A percentile compares a stretch with the other conserved stretches of the same genome.
These are phyloP conservation scores for Russula sp. DNA, from an alignment of 768 basidiomycete species.

Conservation along the genomic window DNA sequence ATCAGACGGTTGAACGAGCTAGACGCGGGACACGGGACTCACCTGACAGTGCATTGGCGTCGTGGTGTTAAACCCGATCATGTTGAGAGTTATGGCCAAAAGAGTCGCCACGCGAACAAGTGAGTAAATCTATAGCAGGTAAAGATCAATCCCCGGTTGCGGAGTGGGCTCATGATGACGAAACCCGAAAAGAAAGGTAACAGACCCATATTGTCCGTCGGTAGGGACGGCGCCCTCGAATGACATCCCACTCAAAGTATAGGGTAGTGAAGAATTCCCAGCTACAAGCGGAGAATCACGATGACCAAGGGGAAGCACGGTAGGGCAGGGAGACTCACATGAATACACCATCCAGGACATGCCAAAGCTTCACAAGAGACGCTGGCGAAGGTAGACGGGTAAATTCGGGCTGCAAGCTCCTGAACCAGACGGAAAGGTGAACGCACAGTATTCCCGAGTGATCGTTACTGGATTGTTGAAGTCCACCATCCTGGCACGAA, in stretches of 20 bases:
- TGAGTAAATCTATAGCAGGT: conserved; percentile 8
- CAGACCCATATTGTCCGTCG: conserved; percentile 18
- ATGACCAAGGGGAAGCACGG: too few relatives aligned
- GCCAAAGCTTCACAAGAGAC: conserved; percentile 13
- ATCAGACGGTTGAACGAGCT: not conserved
- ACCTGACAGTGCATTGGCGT: conserved; percentile 11
- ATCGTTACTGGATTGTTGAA: conserved; percentile 3
- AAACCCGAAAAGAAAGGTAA: not conserved
- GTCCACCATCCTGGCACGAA: conserved; percentile 7
- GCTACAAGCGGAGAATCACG: not conserved
- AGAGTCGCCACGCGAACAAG: conserved; percentile 8
- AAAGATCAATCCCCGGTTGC: not conserved
- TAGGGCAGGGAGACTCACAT: not conserved
- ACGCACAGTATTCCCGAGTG: not conserved
- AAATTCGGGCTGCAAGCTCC: not conserved
- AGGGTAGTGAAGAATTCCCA: conserved; percentile 7
- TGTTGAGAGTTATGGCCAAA: not conserved
- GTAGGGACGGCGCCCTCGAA: conserved; percentile 13
- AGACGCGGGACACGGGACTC: not conserved
- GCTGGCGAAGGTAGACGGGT: not conserved
- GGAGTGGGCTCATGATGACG: too few relatives aligned
- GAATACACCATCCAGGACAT: conserved; percentile 5
- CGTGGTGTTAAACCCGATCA: conserved; percentile 2
- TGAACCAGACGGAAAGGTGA: not conserved
- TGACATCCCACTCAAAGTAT: conserved; percentile 7